Base-by-base conservation (phyloP, 208 protist species). In the Spironucleus salmonicida region DNA sequence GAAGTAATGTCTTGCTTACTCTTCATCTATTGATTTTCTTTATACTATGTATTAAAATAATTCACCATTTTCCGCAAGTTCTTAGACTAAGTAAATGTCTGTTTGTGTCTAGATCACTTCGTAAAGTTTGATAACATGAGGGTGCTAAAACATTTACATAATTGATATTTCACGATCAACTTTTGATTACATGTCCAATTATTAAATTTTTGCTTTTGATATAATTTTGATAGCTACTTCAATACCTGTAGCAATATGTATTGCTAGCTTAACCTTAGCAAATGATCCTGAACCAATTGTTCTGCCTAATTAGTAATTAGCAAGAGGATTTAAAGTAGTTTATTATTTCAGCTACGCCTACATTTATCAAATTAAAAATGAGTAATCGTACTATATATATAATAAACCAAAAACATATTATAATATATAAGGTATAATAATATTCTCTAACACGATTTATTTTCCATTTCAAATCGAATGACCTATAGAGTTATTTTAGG, bases 191-290 rank as follows among this genome's bases (percentile, higher is more conserved):
- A 93, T 93, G 38, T 89, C 84, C 1, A 90, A 77, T 59, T 78
- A 85, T 64, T 92, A 89, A 32, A 99, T 89, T 82, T 96, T 97
- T 42, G 93, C 86, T 41, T 92, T 87, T 79, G 98, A 98, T n/a
- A 99, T 80, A 67, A 98, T 97, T 80, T 99, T 98, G 75, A 99
- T 90, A 0, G 95, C 96, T 0, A 99, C 96, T 58, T 88, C 86
- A 78, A 95, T 85, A 19, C 88, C 88, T 11, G 93, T 97, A 53
- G 88, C 83, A 59, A 95, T 83, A 85, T 99, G 95, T 38, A 86
- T 84, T 7, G 91, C 95, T 38, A 93, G 0, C 0, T 74, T 76
- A 0, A 87, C 85, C 42, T 85, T 84, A 34, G 81, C 82, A 58
- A 87, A 87, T 27, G 83, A 69, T 53, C 85, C 85, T 61, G 80